Base-by-base conservation (phyloP, 1,284 basidiomycete genomes). In the Cutaneotrichosporon mucoides region DNA sequence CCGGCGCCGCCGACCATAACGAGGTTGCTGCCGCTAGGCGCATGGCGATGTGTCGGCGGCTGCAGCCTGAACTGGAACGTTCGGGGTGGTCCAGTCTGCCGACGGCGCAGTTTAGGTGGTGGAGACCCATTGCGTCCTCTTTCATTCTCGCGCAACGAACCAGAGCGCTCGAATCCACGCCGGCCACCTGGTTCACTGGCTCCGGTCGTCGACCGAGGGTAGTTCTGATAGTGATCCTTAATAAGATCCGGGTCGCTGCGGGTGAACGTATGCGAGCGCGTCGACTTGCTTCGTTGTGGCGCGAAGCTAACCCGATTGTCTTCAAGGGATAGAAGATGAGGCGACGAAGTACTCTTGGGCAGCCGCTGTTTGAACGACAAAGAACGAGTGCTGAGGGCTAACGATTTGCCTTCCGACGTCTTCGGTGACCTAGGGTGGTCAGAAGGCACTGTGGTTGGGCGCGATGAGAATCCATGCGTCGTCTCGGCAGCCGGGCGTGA, bases 1-100 rank as follows among this genome's bases (percentile, higher is more conserved):
- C 41, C 24, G 42, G 41, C 42, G 2, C 53, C 43, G 12, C 57
- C 57, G 5, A 59, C 49, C 13, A 59, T 44, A 24, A 58, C 56
- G 7, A 55, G 49, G 34, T 41, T 56, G 15, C 42, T 37, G 43
- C 53, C 43, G 12, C 35, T 44, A 9, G 42, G 42, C 34, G n/a
- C 43, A n/a, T 45, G 53, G 7, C 42, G 34, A 37, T 37, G 33
- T 4, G 42, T 45, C n/a, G 53, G 43, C 9, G 56, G 49, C 42
- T 53, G 56, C 8, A 59, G 46, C 33, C 57, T 51, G 35, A 64
- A 56, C 59, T 64, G 59, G 43, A 64, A 54, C 7, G 59, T 34
- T 7, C 59, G 56, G 1, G 62, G 62, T 1, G 62, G 62, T 4
- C 62, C 62, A 2, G 54, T 47, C 10, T 41, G 59, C 6, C 59